Evolutionary conservation across 805 yeast genomes (phyloP), one percentile per base, ranked within the genome.

Genomic region (Monosporozyma aquatica): DNA sequence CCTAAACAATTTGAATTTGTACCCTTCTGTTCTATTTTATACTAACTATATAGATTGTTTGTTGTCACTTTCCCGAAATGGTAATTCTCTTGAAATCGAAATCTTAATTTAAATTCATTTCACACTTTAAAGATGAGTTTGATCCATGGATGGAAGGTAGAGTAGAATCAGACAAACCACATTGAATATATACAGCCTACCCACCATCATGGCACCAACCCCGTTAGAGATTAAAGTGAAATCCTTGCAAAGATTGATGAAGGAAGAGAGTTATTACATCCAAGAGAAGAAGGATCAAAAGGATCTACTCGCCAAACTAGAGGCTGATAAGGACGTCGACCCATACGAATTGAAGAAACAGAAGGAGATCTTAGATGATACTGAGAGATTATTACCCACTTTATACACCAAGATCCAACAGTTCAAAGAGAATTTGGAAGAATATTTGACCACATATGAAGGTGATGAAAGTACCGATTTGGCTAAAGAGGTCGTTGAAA

Each of bases 161-260:
- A n/a, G n/a, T n/a, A n/a, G n/a, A n/a, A n/a, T n/a, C n/a, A n/a
- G n/a, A n/a, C n/a, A n/a, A n/a, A n/a, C n/a, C n/a, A n/a, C n/a
- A n/a, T n/a, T n/a, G n/a, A n/a, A n/a, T n/a, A n/a, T n/a, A n/a
- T n/a, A n/a, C n/a, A n/a, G n/a, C n/a, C 27, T 5, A 34, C 27
- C 10, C 17, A 7, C 8, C 29, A 21, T 6, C 3, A 82, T 82
- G 83, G 70, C 86, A 2, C 92, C 90, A 24, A 67, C 85, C 2
- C 77, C 71, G 46, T 62, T 83, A 32, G 83, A 81, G 52, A 82
- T 86, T 58, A 84, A 83, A 51, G 69, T 74, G 28, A 76, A 73
- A 44, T 87, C 95, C 1, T 67, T 86, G 40, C 70, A 72, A 46
- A 70, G 95, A 47, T 66, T 87, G 13, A 52, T 79, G 30, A 82